A percentile compares a stretch with the other conserved stretches of the same genome.
phyloP scores from a whole-genome alignment of 768 basidiomycete species.

The Scleroderma bovista region DNA sequence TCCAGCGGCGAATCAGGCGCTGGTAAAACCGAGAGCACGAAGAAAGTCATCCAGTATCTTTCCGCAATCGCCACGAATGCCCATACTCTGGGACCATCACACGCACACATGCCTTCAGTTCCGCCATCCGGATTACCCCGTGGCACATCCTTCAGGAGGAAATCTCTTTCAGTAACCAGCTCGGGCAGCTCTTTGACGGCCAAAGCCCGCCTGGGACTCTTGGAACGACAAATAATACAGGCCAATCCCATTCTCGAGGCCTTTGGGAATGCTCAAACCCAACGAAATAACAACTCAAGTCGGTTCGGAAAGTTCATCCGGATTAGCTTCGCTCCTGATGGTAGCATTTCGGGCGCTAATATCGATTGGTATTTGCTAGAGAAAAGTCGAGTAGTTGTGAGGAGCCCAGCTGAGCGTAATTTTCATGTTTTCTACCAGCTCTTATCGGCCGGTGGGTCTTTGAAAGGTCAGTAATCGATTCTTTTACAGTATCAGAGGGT shows the following conservation, averaged over 20 bases:
- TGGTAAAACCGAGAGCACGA: constrained; percentile 98
- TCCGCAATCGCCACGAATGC: constrained; percentile 91
- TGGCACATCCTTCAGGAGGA: constrained; percentile 54
- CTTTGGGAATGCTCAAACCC: constrained; percentile 97
- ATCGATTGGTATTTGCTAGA: constrained; percentile 99
- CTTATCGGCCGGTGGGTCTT: constrained; percentile 62
- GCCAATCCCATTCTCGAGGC: constrained; percentile 97
- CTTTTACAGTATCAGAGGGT: constrained; percentile 2
- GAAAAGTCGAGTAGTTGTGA: constrained; percentile 89
- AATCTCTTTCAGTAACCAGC: constrained; percentile 44
- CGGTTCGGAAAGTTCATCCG: constrained; percentile 98
- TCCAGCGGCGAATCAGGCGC: constrained; percentile 95
- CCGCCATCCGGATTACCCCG: constrained; percentile 64
- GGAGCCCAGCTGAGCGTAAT: constrained; percentile 83
- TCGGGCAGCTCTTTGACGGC: constrained; percentile 44
- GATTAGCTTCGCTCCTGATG: constrained; percentile 88
- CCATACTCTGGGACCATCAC: constrained; percentile 50
- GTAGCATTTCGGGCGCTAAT: constrained; percentile 95
- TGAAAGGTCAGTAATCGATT: constrained; percentile 52
- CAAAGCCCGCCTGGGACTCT: constrained; percentile 74
- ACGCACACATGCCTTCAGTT: constrained; percentile 63
- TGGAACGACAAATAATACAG: constrained; percentile 95
- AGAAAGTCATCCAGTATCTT: constrained; percentile 99
- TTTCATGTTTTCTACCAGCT: constrained; percentile 99
- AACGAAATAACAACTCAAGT: constrained; percentile 97